Conservation (phyloP, 2,329 filamentous ascomycete species). For the Ploettnerulaceae sp. region DNA sequence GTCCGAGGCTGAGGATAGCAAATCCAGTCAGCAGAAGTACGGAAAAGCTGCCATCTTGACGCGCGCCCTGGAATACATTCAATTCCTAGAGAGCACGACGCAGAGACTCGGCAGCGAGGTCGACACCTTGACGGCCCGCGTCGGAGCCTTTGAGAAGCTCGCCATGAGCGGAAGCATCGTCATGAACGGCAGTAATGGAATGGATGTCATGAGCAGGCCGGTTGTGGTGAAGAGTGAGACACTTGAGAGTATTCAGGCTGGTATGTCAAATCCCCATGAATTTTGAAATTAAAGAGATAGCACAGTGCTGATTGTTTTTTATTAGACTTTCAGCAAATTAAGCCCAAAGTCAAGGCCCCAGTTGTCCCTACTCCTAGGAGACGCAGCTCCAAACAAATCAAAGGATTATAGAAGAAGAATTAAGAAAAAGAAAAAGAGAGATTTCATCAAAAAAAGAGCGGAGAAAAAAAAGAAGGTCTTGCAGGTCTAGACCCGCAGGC, state of each 20-base stretch:
- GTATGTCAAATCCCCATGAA: conserved; percentile 6
- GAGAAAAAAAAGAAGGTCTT: no score
- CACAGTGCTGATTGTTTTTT: neutral
- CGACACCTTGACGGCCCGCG: conserved; percentile 12
- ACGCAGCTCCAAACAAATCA: no score
- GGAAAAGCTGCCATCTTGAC: conserved; percentile 25
- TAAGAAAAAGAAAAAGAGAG: no score
- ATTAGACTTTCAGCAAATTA: conserved; percentile 9
- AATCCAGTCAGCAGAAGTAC: conserved; percentile 16
- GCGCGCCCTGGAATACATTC: conserved; percentile 24
- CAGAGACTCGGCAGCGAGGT: conserved; percentile 17
- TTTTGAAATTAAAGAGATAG: neutral
- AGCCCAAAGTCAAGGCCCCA: conserved; percentile 7
- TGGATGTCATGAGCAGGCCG: neutral
- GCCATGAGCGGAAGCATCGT: conserved; percentile 15
- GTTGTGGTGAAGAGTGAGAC: conserved; percentile 11
- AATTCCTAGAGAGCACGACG: conserved; percentile 20
- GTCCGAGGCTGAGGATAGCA: conserved; percentile 8
- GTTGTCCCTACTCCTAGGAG: no score
- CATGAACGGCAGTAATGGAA: conserved; percentile 3
- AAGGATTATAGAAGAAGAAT: no score
- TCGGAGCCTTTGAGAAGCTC: conserved; percentile 22
- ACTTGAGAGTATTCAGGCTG: conserved; percentile 16
- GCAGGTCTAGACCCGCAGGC: no score
- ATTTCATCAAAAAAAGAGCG: no score